Evolutionary conservation across 768 basidiomycete species (phyloP), one percentile per base, ranked within the genome.

Genomic region (Suillus americanus): DNA sequence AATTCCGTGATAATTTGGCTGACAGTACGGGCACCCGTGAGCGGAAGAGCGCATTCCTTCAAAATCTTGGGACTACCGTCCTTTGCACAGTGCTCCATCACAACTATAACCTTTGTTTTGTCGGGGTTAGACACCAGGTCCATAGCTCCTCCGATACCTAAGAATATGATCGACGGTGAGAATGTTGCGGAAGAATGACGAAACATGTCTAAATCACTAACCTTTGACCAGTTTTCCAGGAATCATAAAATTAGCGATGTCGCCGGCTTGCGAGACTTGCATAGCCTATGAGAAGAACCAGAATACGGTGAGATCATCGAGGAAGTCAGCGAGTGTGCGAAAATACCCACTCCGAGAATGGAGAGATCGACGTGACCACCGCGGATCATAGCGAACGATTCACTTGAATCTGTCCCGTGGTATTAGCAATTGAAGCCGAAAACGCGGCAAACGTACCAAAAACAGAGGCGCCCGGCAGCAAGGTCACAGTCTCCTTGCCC

Each of bases 181-280:
- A 63, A 63, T 54, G 57, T 14, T 16, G 33, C 54, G 4, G 46
- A 51, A 53, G 41, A 54, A 25, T 23, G 50, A 18, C 46, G n/a
- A 23, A n/a, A 28, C 25, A 23, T 20, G 30, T 40, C 33, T n/a
- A 7, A 45, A 25, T 56, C 48, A 63, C 68, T 14, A 67, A 85
- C 90, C 91, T 82, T 92, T 94, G 40, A 94, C 84, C 74, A 95
- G 84, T 80, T 97, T 97, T 16, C 95, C 94, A 3, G 95, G 96
- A 72, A 97, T 95, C 96, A 97, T 98, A 75, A 94, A 98, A 81
- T 98, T 98, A 63, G 96, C 96, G 67, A 98, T 91, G 75, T 98
- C 96, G 46, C 94, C 95, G 1, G 86, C 87, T 68, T 92, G 89
- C 2, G 94, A 95, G 57, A 98, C 96, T 83, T 98, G 89, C 93